A percentile compares a stretch with the other conserved stretches of the same genome.
Evolutionary conservation across 805 yeast genomes (phyloP).

Genomic region (Teunomyces panamensis): DNA sequence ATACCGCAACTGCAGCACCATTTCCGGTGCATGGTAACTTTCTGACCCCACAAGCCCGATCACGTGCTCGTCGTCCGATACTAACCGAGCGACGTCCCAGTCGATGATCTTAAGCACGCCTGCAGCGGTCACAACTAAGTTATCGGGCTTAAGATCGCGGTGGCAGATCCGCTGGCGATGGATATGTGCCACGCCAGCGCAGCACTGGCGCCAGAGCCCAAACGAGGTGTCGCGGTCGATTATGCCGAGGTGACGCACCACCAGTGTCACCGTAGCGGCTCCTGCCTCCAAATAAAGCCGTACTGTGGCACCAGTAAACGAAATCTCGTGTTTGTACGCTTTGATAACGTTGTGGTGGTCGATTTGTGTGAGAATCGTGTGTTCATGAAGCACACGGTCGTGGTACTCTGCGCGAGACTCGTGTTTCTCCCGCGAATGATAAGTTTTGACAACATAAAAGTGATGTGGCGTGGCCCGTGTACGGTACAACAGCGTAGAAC

Average conservation of each 20-base stretch:
- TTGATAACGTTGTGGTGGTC: constrained; percentile 34
- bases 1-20: constrained; percentile 32
- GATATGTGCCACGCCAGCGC: constrained; percentile 35
- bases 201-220: constrained; percentile 42
- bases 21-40: constrained; percentile 48
- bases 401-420: constrained; percentile 41
- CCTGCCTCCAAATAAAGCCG: constrained; percentile 35
- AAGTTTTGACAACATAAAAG: constrained; percentile 45
- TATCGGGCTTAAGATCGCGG: constrained; percentile 50
- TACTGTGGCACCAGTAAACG: constrained; percentile 18
- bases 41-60: constrained; percentile 50
- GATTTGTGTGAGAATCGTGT: constrained; percentile 22
- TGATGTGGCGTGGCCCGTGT: background rate
- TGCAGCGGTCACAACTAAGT: constrained; percentile 32
- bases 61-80: constrained; percentile 13
- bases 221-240: constrained; percentile 12
- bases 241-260: background rate
- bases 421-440: constrained; percentile 35
- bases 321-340: constrained; percentile 27
- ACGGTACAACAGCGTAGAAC: constrained; percentile 28
- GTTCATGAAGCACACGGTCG: constrained; percentile 38
- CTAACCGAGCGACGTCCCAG: constrained; percentile 27
- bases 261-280: constrained; percentile 4
- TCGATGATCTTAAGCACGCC: constrained; percentile 46
- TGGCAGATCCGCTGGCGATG: constrained; percentile 42